Base-by-base conservation (phyloP, 495 filamentous ascomycete species). In the Penicillium pulvis region DNA sequence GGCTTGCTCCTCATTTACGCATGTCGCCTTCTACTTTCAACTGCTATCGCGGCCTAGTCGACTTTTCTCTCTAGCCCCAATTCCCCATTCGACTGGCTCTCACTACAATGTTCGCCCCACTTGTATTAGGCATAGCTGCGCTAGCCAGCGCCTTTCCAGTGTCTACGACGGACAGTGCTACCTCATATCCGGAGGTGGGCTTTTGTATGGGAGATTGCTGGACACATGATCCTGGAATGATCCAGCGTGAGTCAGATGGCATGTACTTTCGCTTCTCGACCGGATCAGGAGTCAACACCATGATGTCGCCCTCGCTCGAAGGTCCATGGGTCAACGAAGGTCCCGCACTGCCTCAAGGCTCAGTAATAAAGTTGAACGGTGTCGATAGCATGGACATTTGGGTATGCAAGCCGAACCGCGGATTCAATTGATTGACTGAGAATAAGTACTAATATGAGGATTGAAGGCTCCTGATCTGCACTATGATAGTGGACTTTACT, bases 211-310 rank as follows among this genome's bases (percentile, higher is more conserved):
- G 86, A 24, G 71, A 73, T 24, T 90, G 87, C 72, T 79, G 71
- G 57, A 71, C 81, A 30, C 85, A 90, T 53, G 88, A 91, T 61
- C 87, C 86, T 9, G 71, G 82, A 28, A 75, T 91, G 55, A 83
- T 88, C 58, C 81, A 80, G 36, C 84, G 88, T 53, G 65, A 68
- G 23, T 80, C 75, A 4, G 88, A 91, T 66, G 86, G 87, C 14
- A 85, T 74, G 4, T 92, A 90, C 73, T 92, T 87, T 73, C 85
- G 86, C 43, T 91, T 90, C 73, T 81, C 82, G 1, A 91, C 89
- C 0, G 82, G 83, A 24, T 81, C 78, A n/a, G 79, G 77, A 48
- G 82, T 92, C 57, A 71, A 78, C 43, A 82, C 87, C 31, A 78
- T 83, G 55, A 85, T 81, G 1, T 79, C 88, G 0, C 68, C 80